Base-by-base conservation (phyloP, 352 stramenopile genomes). In the Thraustochytrium sp. region DNA sequence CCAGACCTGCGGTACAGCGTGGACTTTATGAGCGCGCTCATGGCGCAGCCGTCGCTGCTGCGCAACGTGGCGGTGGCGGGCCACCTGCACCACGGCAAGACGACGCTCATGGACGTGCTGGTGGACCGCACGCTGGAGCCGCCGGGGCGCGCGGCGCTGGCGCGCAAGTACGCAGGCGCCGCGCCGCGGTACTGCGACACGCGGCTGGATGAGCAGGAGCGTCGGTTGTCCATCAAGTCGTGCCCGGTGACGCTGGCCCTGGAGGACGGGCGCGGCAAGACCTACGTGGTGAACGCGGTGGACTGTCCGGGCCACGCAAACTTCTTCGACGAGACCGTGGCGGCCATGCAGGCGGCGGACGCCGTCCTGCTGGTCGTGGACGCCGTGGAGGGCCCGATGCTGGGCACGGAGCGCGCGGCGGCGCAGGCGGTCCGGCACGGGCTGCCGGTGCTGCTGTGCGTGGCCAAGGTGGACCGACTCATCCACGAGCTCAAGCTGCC, bases 401-500 rank as follows among this genome's bases (percentile, higher is more conserved):
- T 99, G 90, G 95, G 98, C 89, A 99, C 97, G 1, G 95, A 99
- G 87, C 90, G 96, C 48, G 55, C 98, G 26, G 90, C 99, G 48
- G 92, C 94, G 84, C 94, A 97, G 51, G 93, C 94, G 34, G 88
- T 99, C 54, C 85, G 89, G 21, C 92, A 97, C 44, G 92, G 94
- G 37, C 85, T 99, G 29, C 87, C 92, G 21, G 86, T 99, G 1
- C 88, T 93, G 13, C 89, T 99, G 26, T 90, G 94, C 40, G 85
- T 99, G 49, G 99, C 98, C 88, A 99, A 99, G 88, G 76, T 99
- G 51, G 97, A 99, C 88, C 94, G 97, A 0, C 88, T 99, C 21
- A 97, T 99, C 85, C 92, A 98, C 34, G 97, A 99, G 86, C 90
- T 99, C 49, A 99, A 99, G 87, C 86, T 99, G 11, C 96, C 96